A percentile compares a stretch with the other conserved stretches of the same genome.
These are phyloP conservation scores for Aspergillus sp. DNA, from an alignment of 2,329 filamentous ascomycete species.

Conservation along the genomic window DNA sequence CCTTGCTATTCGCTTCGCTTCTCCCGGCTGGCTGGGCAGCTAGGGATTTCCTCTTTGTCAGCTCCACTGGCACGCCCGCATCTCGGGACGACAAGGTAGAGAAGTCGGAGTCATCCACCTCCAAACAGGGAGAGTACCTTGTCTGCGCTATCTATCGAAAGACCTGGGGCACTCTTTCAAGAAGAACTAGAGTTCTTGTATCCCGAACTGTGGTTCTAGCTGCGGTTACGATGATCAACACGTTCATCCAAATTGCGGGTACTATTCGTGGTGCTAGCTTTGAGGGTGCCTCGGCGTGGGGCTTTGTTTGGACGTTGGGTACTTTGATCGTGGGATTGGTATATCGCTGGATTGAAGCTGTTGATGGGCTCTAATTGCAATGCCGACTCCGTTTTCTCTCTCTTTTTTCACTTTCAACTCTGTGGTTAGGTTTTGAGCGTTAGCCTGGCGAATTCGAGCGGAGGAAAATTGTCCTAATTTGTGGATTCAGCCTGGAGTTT, in stretches of 20 bases:
- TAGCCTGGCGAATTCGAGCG: background rate
- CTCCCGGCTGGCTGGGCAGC: slow-evolving; percentile 71
- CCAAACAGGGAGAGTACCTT: slow-evolving; percentile 68
- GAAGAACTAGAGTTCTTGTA: slow-evolving; percentile 63
- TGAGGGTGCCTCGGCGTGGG: slow-evolving; percentile 70
- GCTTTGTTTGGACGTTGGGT: slow-evolving; percentile 69
- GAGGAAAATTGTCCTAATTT: background rate
- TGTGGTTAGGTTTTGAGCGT: background rate
- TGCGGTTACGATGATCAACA: slow-evolving; percentile 50
- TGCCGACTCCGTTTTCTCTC: background rate
- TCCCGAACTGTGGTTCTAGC: slow-evolving; percentile 59
- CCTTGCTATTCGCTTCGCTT: slow-evolving; percentile 51
- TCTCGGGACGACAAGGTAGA: slow-evolving; percentile 45
- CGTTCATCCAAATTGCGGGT: slow-evolving; percentile 63
- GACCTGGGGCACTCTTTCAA: slow-evolving; percentile 62
- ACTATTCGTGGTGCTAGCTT: slow-evolving; percentile 70
- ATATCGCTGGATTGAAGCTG: slow-evolving; percentile 43
- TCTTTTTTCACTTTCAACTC: background rate
- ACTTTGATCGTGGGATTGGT: slow-evolving; percentile 27
- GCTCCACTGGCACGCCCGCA: slow-evolving; percentile 47
- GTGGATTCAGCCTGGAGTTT: background rate
- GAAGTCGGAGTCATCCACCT: slow-evolving; percentile 55
- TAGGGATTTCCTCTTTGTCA: slow-evolving; percentile 71
- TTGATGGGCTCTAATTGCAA: slow-evolving; percentile 32
- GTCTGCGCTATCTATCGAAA: slow-evolving; percentile 61